phyloP scores from a whole-genome alignment of 192 early-diverging fungal species.

The Dissophora globulifera region DNA sequence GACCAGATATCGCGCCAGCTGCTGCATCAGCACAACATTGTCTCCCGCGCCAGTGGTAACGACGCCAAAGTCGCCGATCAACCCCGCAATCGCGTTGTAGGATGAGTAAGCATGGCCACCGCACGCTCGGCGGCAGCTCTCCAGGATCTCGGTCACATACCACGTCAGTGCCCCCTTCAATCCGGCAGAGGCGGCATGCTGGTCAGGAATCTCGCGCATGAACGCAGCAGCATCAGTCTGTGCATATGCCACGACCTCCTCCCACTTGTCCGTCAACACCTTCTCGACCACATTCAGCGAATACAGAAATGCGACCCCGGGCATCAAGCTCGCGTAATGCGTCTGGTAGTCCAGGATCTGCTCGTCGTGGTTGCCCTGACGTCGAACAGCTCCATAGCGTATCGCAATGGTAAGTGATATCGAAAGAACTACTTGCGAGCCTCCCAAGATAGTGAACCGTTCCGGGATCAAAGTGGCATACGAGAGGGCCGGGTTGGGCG shows the following conservation, averaged over 20 bases:
- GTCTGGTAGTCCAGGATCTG: conserved; percentile 74
- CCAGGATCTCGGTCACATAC: conserved; percentile 60
- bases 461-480: conserved; percentile 72
- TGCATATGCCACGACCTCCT: conserved; percentile 39
- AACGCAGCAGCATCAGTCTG: conserved; percentile 55
- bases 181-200: conserved; percentile 62
- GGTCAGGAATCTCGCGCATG: conserved; percentile 58
- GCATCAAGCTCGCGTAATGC: conserved; percentile 64
- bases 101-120: conserved; percentile 73
- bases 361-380: conserved; percentile 66
- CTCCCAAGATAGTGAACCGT: conserved; percentile 57
- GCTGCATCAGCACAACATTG: conserved; percentile 50
- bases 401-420: conserved; percentile 65
- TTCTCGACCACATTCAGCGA: conserved; percentile 39
- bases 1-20: conserved; percentile 51
- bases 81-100: conserved; percentile 67
- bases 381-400: conserved; percentile 69
- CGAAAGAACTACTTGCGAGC: conserved; percentile 41
- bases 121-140: conserved; percentile 58
- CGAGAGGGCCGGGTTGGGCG: conserved; percentile 61
- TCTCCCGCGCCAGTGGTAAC: conserved; percentile 63
- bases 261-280: conserved; percentile 35
- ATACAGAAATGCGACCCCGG: conserved; percentile 61
- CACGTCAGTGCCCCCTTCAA: conserved; percentile 61
- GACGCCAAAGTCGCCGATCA: conserved; percentile 68